Base-by-base conservation (phyloP, 2,329 filamentous ascomycete genomes). In the Colletotrichum lupini region DNA sequence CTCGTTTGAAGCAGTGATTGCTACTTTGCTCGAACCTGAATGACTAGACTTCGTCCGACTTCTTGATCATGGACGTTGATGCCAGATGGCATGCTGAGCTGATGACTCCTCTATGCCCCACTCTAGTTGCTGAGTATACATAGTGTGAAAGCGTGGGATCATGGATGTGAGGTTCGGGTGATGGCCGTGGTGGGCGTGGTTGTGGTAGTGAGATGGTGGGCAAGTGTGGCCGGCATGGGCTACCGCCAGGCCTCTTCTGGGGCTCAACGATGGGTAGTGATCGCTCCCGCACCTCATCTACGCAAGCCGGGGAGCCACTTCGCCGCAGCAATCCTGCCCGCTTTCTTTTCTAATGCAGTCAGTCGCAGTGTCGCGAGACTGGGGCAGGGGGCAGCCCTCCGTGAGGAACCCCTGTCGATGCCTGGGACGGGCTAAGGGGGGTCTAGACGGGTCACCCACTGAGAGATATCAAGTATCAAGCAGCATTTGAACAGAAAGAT, bases 211-310 rank as follows among this genome's bases (percentile, higher is more conserved):
- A 69, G 61, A 56, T 61, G 35, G 71, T 57, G 67, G 61, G 60
- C 28, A 37, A 42, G 35, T 32, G 11, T 62, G 61, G 28, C 28
- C 56, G 42, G 42, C 19, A 49, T 59, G 67, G 57, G 46, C 57
- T 46, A 37, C 30, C 28, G 53, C 42, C 61, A 61, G 35, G 37
- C 49, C 46, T 53, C 61, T 63, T 65, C 56, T 53, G 56, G 67
- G 68, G 56, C 58, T 61, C 53, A 22, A n/a, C 53, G 55, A 57
- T 35, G 46, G 32, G 22, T 35, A 59, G 24, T 69, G 66, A 73
- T 74, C 71, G 71, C 56, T 67, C 67, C 61, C 71, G 68, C 57
- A 72, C 56, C 67, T 72, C 71, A 72, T 67, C 61, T 74, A 67
- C 67, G 49, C 67, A 67, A 56, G 60, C 67, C 56, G 60, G 70